These are phyloP conservation scores for Microcyclospora pomicola DNA, from an alignment of 2,329 filamentous ascomycete genomes.

Conservation along the genomic window DNA sequence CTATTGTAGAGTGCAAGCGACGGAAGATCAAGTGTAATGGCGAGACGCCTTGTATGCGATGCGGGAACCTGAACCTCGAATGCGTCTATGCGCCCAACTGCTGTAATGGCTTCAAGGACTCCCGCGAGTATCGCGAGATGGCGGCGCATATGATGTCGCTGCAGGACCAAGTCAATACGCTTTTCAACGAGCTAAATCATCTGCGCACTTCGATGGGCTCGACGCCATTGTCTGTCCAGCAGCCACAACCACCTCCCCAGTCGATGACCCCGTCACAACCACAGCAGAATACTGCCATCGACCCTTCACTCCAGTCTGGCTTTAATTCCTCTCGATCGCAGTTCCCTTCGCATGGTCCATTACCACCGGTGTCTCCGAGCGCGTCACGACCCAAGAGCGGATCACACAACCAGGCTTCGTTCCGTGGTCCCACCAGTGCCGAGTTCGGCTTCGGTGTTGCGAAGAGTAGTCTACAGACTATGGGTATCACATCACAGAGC, in stretches of 20 bases:
- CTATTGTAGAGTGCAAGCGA: conserved; percentile 42
- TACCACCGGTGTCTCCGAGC: conserved; percentile 17
- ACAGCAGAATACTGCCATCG: conserved; percentile 19
- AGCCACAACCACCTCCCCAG: conserved; percentile 3
- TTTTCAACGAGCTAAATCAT: conserved; percentile 58
- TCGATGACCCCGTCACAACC: conserved; percentile 1
- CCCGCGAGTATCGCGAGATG: conserved; percentile 81
- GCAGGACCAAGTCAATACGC: conserved; percentile 69
- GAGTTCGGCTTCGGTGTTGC: conserved; percentile 78
- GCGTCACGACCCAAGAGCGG: conserved; percentile 21
- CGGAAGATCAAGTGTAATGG: conserved; percentile 58
- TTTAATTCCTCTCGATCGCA: conserved; percentile 8
- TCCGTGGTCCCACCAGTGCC: conserved; percentile 73
- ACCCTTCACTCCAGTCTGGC: conserved; percentile 20
- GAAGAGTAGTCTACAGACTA: conserved; percentile 72
- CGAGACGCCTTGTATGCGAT: conserved; percentile 50
- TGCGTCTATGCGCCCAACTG: conserved; percentile 54
- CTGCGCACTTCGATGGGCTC: conserved; percentile 41
- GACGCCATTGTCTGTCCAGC: conserved; percentile 5
- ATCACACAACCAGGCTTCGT: conserved; percentile 40
- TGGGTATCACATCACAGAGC: conserved; percentile 62
- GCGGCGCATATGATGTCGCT: conserved; percentile 57
- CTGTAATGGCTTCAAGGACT: conserved; percentile 78
- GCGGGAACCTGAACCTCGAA: conserved; percentile 49
- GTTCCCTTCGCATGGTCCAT: conserved; percentile 10